Conservation (phyloP, 805 yeast genomes). For the Ogataea kodamae region DNA sequence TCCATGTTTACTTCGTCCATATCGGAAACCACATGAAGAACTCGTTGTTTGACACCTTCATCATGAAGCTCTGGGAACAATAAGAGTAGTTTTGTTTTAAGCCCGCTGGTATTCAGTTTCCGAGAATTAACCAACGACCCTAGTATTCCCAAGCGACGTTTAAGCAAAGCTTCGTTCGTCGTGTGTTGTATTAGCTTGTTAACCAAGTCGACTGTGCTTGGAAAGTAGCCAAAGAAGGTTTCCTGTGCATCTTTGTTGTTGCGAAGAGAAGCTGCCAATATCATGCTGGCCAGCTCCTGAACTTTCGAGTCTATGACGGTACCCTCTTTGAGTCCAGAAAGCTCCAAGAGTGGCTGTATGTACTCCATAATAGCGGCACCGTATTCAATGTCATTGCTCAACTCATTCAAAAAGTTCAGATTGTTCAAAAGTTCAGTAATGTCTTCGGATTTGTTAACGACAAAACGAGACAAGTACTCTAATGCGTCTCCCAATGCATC, state of each 20-base stretch:
- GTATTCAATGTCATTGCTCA: slow-evolving; percentile 62
- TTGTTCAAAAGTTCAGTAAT: slow-evolving; percentile 12
- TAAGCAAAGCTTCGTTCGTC: slow-evolving; percentile 19
- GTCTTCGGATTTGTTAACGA: slow-evolving; percentile 7
- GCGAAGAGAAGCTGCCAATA: slow-evolving; percentile 65
- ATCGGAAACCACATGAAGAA: slow-evolving; percentile 47
- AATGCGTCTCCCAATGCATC: slow-evolving; percentile 6
- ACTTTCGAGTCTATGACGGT: slow-evolving; percentile 12
- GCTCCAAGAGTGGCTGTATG: slow-evolving; percentile 32
- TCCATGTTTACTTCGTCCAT: slow-evolving; percentile 22
- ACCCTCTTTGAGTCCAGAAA: slow-evolving; percentile 26
- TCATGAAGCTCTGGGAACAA: slow-evolving; percentile 21
- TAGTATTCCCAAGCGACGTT: slow-evolving; percentile 49
- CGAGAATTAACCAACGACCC: slow-evolving; percentile 44
- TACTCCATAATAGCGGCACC: slow-evolving; percentile 46
- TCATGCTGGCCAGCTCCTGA: slow-evolving; percentile 54
- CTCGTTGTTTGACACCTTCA: slow-evolving; percentile 34
- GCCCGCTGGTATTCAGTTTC: too few relatives aligned
- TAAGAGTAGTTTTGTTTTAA: slow-evolving; percentile 24
- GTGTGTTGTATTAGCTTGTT: slow-evolving; percentile 13
- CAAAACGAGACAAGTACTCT: slow-evolving; percentile 9
- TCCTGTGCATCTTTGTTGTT: slow-evolving; percentile 54
- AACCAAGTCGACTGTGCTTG: slow-evolving; percentile 20
- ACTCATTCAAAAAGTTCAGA: slow-evolving; percentile 49
- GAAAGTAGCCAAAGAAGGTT: slow-evolving; percentile 16